These are phyloP conservation scores for Mycena vitilis DNA, from an alignment of 768 basidiomycete genomes.

Conservation along the genomic window DNA sequence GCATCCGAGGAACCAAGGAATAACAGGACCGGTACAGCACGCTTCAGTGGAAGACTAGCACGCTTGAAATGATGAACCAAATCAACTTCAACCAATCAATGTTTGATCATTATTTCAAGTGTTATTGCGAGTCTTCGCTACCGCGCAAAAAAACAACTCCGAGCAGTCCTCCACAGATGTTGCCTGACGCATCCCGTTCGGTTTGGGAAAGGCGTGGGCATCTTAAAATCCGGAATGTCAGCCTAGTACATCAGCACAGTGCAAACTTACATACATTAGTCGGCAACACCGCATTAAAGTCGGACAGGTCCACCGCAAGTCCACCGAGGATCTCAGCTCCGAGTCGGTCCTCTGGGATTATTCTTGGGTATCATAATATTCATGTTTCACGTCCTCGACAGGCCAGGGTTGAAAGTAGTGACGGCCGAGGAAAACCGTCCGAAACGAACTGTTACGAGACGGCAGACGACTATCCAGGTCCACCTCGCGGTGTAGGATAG, in stretches of 20 bases:
- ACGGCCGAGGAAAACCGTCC: not conserved
- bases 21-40: no score
- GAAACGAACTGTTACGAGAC: no score
- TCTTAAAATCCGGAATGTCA: not conserved
- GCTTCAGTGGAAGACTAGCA: no score
- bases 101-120: no score
- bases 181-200: not conserved
- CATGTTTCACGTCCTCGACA: not conserved
- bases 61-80: no score
- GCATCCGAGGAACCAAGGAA: no score
- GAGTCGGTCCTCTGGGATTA: not conserved
- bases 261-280: not conserved
- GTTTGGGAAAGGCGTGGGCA: not conserved
- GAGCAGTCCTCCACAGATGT: not conserved
- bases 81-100: no score
- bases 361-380: not conserved
- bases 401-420: not conserved
- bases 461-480: not conserved
- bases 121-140: no score
- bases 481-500: not conserved
- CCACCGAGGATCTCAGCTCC: not conserved
- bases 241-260: not conserved
- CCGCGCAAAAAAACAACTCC: no score
- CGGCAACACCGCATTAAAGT: not conserved
- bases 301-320: not conserved